Conservation (phyloP, 1,139 yeast genomes). For the Saccharomyces hybrid region DNA sequence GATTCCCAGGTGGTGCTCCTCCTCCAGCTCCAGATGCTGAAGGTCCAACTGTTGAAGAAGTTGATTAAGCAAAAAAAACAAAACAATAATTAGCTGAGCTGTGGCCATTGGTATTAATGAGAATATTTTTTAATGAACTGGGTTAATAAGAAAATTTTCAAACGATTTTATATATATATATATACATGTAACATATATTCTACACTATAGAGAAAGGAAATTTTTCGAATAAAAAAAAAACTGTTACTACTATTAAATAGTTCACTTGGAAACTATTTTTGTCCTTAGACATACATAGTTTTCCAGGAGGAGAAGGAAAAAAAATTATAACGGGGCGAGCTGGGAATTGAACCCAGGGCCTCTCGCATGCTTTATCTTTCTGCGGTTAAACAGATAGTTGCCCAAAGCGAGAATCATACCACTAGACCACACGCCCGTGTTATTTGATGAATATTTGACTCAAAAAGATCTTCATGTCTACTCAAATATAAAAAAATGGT, state of each 20-base stretch:
- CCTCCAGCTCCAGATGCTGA: constrained; percentile 36
- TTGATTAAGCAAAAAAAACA: constrained; percentile 42
- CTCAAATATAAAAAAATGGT: background rate
- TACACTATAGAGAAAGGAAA: background rate
- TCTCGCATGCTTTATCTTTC: background rate
- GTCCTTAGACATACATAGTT: background rate
- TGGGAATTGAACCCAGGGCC: constrained; percentile 29
- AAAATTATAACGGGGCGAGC: constrained; percentile 23
- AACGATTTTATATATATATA: background rate
- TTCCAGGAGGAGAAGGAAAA: background rate
- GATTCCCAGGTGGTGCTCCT: constrained; percentile 13
- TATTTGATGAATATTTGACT: background rate
- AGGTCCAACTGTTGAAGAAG: constrained; percentile 70
- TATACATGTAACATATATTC: background rate
- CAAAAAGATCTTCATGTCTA: background rate
- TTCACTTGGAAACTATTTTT: background rate
- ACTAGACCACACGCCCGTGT: constrained; percentile 9
- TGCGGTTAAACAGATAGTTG: background rate
- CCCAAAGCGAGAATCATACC: constrained; percentile 10
- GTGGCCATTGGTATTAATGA: background rate
- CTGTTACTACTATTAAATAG: background rate
- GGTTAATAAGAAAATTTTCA: background rate
- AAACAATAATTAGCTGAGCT: constrained; percentile 8
- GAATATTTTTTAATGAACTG: background rate
- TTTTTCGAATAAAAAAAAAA: background rate